Percentiles rank a stretch among this genome's conserved stretches.
These are phyloP conservation scores for Ophiostoma fasciatum DNA, from an alignment of 2,329 filamentous ascomycete genomes.

Conservation along the genomic window DNA sequence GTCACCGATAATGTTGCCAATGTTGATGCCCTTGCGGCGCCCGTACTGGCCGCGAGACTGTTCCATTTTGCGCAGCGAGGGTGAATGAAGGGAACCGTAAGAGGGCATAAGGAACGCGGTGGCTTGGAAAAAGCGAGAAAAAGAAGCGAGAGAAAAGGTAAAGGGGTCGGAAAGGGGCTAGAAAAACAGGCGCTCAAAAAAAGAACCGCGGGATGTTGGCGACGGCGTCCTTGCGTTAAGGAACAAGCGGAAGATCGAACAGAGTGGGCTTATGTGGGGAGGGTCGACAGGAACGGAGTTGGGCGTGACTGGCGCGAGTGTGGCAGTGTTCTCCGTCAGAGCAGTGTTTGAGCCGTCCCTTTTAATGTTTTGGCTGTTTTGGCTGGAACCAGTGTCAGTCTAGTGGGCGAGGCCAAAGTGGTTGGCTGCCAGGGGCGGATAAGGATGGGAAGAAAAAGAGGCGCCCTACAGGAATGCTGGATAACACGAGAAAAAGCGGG, in stretches of 20 bases:
- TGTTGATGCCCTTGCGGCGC: slow-evolving; percentile 46
- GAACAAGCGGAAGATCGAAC: not conserved
- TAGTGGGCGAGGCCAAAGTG: too few species aligned
- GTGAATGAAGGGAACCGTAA: slow-evolving; percentile 58
- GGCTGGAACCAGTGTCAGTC: too few species aligned
- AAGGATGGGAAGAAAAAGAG: too few species aligned
- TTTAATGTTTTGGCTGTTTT: too few species aligned
- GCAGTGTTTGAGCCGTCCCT: too few species aligned
- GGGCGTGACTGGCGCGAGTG: not conserved
- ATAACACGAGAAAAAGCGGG: too few species aligned
- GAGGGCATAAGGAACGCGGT: slow-evolving; percentile 47
- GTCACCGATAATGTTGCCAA: slow-evolving; percentile 88
- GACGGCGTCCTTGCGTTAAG: not conserved
- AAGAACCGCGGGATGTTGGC: not conserved
- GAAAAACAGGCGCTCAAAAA: slow-evolving; percentile 1
- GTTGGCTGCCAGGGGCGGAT: not conserved
- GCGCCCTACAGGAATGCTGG: not conserved
- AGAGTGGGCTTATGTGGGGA: not conserved
- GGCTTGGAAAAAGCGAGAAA: not conserved
- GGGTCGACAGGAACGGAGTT: not conserved
- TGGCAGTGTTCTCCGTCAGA: too few species aligned
- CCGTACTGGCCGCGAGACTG: slow-evolving; percentile 42
- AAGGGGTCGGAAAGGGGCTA: slow-evolving; percentile 5
- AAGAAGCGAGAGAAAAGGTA: not conserved
- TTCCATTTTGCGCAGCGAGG: slow-evolving; percentile 72